A percentile compares a stretch with the other conserved stretches of the same genome.
phyloP scores from a whole-genome alignment of 495 filamentous ascomycete genomes.

The Aspergillus cristatus region DNA sequence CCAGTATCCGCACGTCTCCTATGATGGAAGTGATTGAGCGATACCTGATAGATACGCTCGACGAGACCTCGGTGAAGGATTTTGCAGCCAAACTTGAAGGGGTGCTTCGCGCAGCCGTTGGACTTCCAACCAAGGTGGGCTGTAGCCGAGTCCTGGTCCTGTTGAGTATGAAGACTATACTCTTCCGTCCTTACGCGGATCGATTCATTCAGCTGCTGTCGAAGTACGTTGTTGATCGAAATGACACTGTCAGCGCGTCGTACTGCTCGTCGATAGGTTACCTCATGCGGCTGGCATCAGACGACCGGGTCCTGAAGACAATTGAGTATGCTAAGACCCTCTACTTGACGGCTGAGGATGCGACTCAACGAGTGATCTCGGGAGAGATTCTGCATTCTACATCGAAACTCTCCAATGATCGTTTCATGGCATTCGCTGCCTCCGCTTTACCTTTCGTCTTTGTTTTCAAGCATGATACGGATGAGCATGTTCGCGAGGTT shows the following conservation, averaged over 20 bases:
- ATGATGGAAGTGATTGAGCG: constrained; percentile 90
- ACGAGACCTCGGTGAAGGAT: constrained; percentile 62
- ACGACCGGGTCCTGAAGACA: constrained; percentile 59
- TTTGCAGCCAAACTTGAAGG: constrained; percentile 63
- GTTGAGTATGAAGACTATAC: constrained; percentile 64
- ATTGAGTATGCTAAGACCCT: constrained; percentile 56
- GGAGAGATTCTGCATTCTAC: constrained; percentile 71
- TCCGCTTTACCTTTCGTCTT: constrained; percentile 80
- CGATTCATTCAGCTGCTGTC: constrained; percentile 65
- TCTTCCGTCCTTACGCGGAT: constrained; percentile 71
- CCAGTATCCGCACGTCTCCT: constrained; percentile 73
- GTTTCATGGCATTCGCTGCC: constrained; percentile 67
- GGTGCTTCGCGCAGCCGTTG: constrained; percentile 75
- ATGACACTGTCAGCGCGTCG: constrained; percentile 77
- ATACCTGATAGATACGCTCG: constrained; percentile 70
- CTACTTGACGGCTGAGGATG: constrained; percentile 74
- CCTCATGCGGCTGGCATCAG: constrained; percentile 61
- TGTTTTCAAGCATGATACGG: constrained; percentile 72
- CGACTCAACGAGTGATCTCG: constrained; percentile 58
- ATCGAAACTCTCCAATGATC: constrained; percentile 80
- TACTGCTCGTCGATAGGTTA: constrained; percentile 86
- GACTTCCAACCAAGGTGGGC: constrained; percentile 87
- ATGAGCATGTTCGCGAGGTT: constrained; percentile 62
- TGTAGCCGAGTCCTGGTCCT: constrained; percentile 78
- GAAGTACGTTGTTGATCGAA: constrained; percentile 76